phyloP scores from a whole-genome alignment of 345 rosid species.

The Lumnitzera littorea region DNA sequence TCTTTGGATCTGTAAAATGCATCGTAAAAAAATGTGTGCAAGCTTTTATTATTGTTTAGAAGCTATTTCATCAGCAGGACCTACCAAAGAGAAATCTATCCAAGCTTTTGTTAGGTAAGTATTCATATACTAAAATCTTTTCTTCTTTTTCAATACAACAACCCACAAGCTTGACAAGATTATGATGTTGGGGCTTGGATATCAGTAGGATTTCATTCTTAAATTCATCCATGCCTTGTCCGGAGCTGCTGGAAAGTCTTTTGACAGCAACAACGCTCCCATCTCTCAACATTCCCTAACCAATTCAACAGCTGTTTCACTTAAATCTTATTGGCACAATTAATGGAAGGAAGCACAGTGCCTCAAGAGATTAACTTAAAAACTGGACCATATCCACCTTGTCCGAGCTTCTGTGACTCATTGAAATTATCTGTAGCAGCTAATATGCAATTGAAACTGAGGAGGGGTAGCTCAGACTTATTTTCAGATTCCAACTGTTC shows the following conservation, averaged over 20 bases:
- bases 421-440: conserved; percentile 3
- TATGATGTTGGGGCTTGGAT: conserved; percentile 54
- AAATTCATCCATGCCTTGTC: conserved; percentile 57
- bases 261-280: conserved; percentile 54
- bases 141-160: conserved; percentile 57
- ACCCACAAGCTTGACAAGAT: conserved; percentile 53
- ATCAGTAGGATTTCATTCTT: conserved; percentile 52
- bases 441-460: background rate
- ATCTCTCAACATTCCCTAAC: conserved; percentile 36
- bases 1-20: conserved; percentile 8
- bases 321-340: background rate
- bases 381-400: conserved; percentile 9
- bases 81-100: conserved; percentile 22
- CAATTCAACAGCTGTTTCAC: background rate
- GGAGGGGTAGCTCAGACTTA: background rate
- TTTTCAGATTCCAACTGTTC: background rate
- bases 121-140: conserved; percentile 51
- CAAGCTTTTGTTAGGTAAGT: conserved; percentile 28
- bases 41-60: background rate
- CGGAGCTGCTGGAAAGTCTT: conserved; percentile 42
- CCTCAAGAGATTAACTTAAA: conserved; percentile 3
- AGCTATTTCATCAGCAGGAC: background rate
- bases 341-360: no score
- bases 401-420: conserved; percentile 4
- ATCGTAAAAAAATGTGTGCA: background rate